Evolutionary conservation across 1,284 basidiomycete genomes (phyloP), one percentile per base, ranked within the genome.

Genomic region (Sphagnurus paluster): DNA sequence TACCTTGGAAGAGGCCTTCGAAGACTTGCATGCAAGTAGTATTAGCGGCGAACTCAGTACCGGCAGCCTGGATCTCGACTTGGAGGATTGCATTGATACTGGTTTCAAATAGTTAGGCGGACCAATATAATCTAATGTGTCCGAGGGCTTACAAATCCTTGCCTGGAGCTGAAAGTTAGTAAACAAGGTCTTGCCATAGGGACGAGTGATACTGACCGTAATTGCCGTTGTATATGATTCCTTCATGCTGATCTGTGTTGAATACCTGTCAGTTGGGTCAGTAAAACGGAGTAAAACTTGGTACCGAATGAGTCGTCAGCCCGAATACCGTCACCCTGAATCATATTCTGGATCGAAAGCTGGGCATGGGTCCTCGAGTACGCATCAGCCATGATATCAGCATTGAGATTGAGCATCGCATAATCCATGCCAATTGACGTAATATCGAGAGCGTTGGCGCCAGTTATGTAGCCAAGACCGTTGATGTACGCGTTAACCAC

Each of bases 201-300:
- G 21, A 25, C 11, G 14, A 20, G 19, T 16, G 1, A n/a, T 29
- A 39, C 60, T 35, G 41, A 58, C 64, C 66, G 49, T 82, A 82
- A 60, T 81, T 81, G 44, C 80, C 84, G 48, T 79, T 82, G 59
- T 85, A 85, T 16, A 84, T 55, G 26, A 84, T 66, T 2, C 80
- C 80, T 5, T 56, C 61, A 55, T 86, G 84, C 62, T 85, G 80
- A 4, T 74, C 60, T 61, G 23, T n/a, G n/a, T n/a, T n/a, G n/a
- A n/a, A n/a, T n/a, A n/a, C n/a, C n/a, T n/a, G n/a, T n/a, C n/a
- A n/a, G n/a, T n/a, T n/a, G n/a, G n/a, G n/a, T n/a, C n/a, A 36
- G 23, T 34, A 17, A 8, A 26, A 29, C 25, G 14, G 3, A 29
- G 36, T 11, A 39, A 8, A 21, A 28, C 28, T 3, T 5, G 10